Conservation (phyloP, 2,329 filamentous ascomycete species). For the Fusarium sp. region DNA sequence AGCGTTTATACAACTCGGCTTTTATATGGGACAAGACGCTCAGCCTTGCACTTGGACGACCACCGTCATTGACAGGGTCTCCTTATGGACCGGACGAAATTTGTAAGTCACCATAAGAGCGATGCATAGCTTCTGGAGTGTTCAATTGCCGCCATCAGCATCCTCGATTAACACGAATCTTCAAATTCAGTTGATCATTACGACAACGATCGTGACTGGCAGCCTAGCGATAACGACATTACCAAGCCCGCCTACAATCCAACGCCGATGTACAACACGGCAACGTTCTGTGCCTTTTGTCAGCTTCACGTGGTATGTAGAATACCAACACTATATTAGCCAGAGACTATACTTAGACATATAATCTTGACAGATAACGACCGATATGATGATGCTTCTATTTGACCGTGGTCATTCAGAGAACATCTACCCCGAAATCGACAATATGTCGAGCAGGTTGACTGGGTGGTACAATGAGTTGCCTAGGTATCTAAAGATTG, state of each 20-base stretch:
- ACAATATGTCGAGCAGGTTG: background rate
- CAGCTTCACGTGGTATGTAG: background rate
- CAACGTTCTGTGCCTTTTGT: background rate
- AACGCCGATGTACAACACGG: background rate
- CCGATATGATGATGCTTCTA: background rate
- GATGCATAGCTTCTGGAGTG: too few relatives aligned
- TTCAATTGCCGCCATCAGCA: too few relatives aligned
- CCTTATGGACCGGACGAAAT: background rate
- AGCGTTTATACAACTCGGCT: background rate
- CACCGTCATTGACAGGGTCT: background rate
- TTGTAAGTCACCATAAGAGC: background rate
- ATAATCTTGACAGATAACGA: background rate
- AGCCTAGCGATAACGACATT: background rate
- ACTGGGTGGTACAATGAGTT: background rate
- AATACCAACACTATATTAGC: background rate
- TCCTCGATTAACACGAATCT: background rate
- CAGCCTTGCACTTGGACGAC: background rate
- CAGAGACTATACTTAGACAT: background rate
- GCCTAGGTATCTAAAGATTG: background rate
- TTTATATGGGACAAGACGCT: constrained; percentile 4
- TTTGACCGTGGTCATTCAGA: background rate
- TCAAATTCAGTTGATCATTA: background rate
- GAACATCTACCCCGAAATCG: background rate
- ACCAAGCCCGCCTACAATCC: background rate
- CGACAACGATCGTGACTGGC: background rate